Conservation (phyloP, 1,284 basidiomycete genomes). For the Neolentinus lepideus region DNA sequence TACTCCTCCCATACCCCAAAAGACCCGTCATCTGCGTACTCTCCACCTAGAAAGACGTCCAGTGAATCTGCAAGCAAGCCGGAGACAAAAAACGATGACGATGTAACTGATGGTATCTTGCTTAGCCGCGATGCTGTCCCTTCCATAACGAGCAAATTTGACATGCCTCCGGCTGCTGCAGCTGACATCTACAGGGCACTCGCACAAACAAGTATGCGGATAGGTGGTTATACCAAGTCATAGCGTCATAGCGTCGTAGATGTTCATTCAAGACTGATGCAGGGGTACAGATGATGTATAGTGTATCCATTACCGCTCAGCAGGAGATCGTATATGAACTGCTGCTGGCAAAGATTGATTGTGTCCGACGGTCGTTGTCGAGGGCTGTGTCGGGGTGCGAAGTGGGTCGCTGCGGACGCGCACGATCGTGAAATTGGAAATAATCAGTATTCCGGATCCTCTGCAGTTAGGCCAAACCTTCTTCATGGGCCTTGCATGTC, state of each 20-base stretch:
- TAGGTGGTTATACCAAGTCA: constrained; percentile 8
- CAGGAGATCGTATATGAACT: too few relatives aligned
- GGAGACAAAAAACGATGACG: constrained; percentile 1
- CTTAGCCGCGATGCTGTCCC: constrained; percentile 50
- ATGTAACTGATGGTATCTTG: constrained; percentile 23
- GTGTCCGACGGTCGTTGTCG: too few relatives aligned
- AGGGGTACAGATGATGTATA: constrained; percentile 2
- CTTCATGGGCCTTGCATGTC: too few relatives aligned
- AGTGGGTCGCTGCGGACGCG: too few relatives aligned
- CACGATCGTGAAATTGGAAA: too few relatives aligned
- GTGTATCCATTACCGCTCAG: too few relatives aligned
- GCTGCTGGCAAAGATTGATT: too few relatives aligned
- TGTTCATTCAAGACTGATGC: constrained; percentile 4
- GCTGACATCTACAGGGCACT: constrained; percentile 57
- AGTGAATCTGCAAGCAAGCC: not conserved
- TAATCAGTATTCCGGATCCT: too few relatives aligned
- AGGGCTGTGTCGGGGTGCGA: too few relatives aligned
- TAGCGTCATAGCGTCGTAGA: not conserved
- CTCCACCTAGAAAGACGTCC: constrained; percentile 2
- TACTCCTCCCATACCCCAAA: constrained; percentile 36
- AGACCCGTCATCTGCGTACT: constrained; percentile 10
- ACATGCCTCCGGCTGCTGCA: constrained; percentile 35
- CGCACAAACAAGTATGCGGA: constrained; percentile 39
- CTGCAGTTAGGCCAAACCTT: too few relatives aligned
- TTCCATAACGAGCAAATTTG: constrained; percentile 37